Evolutionary conservation across 345 rosid genomes (phyloP), one percentile per base, ranked within the genome.

Genomic region (Eutrema japonicum): DNA sequence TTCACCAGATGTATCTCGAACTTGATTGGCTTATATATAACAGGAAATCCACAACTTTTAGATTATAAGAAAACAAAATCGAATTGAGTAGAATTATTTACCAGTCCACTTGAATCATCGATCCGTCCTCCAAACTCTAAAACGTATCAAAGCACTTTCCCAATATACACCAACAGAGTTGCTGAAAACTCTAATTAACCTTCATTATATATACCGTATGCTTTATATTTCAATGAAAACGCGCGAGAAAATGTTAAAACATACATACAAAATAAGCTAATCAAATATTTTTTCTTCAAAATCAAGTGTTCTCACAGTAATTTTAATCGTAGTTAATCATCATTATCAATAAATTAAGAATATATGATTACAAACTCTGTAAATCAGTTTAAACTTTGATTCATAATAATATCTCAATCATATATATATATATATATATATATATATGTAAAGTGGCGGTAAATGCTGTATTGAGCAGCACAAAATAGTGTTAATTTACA

Each of bases 71-170:
- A 54, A 54, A 54, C 10, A 54, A 54, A 52, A 32, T 32, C 8
- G 9, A 50, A 36, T 22, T 26, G 35, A 13, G 38, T 66, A 51
- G 22, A 40, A 10, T 12, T 66, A 40, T 51, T n/a, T 52, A 52
- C 10, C 40, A 40, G 33, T 40, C 61, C 18, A 68, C 63, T 69
- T 55, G 33, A 45, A 18, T 45, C 45, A 43, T 22, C 26, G 2
- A 22, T 18, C 4, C 13, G 42, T 33, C 54, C 8, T 37, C 54
- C 33, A 45, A 33, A 11, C 33, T 43, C 35, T 43, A 55, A 41
- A 55, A 57, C 52, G 53, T 22, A 43, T 46, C 43, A 22, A 54
- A 18, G 58, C 38, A 12, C 6, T 30, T 53, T 12, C 37, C 18
- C 7, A 4, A 5, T 30, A 10, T 11, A 49, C 9, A 66, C 27